Base-by-base conservation (phyloP, 495 filamentous ascomycete genomes). In the Podospora didyma region DNA sequence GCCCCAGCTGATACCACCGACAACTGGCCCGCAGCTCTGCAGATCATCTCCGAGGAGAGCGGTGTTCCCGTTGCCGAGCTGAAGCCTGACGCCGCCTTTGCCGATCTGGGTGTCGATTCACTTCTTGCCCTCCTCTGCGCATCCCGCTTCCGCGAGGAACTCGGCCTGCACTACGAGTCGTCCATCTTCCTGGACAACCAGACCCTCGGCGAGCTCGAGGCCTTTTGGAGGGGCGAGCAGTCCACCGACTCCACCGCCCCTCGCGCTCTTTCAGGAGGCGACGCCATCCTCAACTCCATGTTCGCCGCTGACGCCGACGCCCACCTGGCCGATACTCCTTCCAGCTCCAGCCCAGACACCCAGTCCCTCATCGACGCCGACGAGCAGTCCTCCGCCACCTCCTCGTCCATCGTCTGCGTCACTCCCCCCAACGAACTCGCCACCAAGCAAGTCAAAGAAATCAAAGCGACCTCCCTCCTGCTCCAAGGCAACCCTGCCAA, bases 401-500 rank as follows among this genome's bases (percentile, higher is more conserved):
- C 42, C 55, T 1, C 37, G 16, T 9, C 34, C 37, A 53, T 54
- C 12, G 60, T 51, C 22, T 49, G 31, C 23, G 53, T 49, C 16
- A 58, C 56, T 7, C 48, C 59, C 26, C 59, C 82, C 21, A 82
- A 84, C 56, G 82, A 82, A 16, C n/a, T n/a, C n/a, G n/a, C n/a
- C n/a, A n/a, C n/a, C n/a, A 44, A 44, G 41, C 5, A 44, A 62
- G 75, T 14, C 78, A 59, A 21, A 49, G 19, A n/a, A n/a, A 20
- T 44, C 41, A n/a, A 44, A 14, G 41, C 41, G 4, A 54, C 71
- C 69, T 51, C 80, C 60, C 14, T 83, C 69, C 2, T 75, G 74
- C 82, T 87, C 2, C 73, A 79, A 45, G 87, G 87, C 16, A 73
- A 78, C 7, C 61, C 78, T 1, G 41, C 41, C 41, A 44, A 44